phyloP scores from a whole-genome alignment of 2,329 filamentous ascomycete species.

The Pezicula rhizophila region DNA sequence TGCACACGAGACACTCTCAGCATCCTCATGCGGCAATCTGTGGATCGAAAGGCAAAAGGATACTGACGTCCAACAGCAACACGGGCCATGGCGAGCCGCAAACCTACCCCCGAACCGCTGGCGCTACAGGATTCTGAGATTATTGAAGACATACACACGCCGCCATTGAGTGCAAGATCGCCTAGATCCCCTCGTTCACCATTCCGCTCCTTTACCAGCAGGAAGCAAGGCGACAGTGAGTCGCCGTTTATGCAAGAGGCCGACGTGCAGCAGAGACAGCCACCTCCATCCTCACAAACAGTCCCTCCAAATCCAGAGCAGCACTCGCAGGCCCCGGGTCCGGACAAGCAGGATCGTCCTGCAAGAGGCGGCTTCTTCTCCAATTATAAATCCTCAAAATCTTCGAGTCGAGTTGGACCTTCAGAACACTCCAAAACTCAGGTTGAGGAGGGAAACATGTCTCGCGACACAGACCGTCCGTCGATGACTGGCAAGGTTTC shows the following conservation, averaged over 20 bases:
- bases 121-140: constrained; percentile 17
- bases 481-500: constrained; percentile 22
- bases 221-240: constrained; percentile 17
- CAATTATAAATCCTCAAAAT: constrained; percentile 40
- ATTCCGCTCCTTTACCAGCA: constrained; percentile 22
- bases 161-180: constrained; percentile 20
- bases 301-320: constrained; percentile 9
- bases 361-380: constrained; percentile 35
- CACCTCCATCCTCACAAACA: constrained; percentile 13
- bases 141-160: constrained; percentile 12
- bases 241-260: constrained; percentile 14
- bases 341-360: constrained; percentile 18
- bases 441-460: constrained; percentile 27
- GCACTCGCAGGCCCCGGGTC: constrained; percentile 7
- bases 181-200: constrained; percentile 24
- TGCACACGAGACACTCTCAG: constrained; percentile 8
- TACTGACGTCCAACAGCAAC: constrained; percentile 6
- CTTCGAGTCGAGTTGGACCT: constrained; percentile 34
- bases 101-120: constrained; percentile 25
- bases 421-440: constrained; percentile 28
- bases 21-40: constrained; percentile 7
- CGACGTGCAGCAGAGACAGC: constrained; percentile 11
- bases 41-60: background rate
- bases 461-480: constrained; percentile 25
- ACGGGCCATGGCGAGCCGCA: constrained; percentile 22